Evolutionary conservation across 202 grass and related monocot genomes (phyloP).

Genomic region (Saccharum hybrid): DNA sequence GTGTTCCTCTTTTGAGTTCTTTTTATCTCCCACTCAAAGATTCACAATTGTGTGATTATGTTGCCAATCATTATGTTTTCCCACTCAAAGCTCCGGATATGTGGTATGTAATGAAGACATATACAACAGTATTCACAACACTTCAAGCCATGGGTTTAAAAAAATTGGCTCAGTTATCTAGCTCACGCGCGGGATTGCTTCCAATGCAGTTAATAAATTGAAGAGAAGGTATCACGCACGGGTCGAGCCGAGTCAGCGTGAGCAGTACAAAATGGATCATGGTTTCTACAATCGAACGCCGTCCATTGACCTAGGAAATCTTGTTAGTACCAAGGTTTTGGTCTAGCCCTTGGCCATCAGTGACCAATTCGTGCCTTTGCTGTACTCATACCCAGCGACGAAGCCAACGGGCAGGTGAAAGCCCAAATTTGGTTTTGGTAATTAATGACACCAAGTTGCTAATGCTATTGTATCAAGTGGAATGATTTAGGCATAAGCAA

Average conservation of each 20-base stretch:
- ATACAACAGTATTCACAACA: not conserved
- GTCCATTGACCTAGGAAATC: conserved; percentile 22
- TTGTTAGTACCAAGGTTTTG: not conserved
- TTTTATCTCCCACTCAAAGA: conserved; percentile 2
- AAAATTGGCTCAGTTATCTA: not conserved
- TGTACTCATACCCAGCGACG: too few species aligned
- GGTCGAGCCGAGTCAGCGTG: conserved; percentile 11
- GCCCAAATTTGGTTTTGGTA: too few species aligned
- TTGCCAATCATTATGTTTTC: conserved; percentile 10
- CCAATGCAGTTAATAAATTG: too few species aligned
- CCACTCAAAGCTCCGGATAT: conserved; percentile 31
- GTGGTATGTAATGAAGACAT: not conserved
- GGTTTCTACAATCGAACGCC: conserved; percentile 25
- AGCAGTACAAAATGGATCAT: not conserved
- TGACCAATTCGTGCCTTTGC: not conserved
- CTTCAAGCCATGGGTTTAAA: not conserved
- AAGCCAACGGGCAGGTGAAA: too few species aligned
- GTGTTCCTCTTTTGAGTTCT: not conserved
- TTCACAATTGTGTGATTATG: not conserved
- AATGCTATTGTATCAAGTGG: too few species aligned
- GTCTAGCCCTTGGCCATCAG: conserved; percentile 5
- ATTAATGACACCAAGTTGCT: too few species aligned
- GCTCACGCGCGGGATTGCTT: conserved; percentile 33
- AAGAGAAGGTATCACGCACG: not conserved
- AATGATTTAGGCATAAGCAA: too few species aligned